A percentile compares a stretch with the other conserved stretches of the same genome.
These are phyloP conservation scores for Triticum urartu DNA, from an alignment of 176 grass and related monocot species.

Conservation along the genomic window DNA sequence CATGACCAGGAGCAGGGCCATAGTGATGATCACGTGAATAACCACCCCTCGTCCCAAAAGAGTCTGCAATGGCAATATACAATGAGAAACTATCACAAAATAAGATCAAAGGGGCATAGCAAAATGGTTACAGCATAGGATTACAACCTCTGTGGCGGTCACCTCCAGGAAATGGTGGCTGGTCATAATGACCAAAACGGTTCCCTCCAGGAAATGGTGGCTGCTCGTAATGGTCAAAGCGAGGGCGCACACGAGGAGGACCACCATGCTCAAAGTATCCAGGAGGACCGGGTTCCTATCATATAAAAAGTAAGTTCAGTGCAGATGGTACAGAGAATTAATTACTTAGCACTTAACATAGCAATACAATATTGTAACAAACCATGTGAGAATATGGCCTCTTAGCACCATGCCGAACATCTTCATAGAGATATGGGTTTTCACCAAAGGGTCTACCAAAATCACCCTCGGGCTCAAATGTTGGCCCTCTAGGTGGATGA, in stretches of 20 bases:
- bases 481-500: slow-evolving; percentile 34
- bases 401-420: slow-evolving; percentile 37
- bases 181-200: slow-evolving; percentile 35
- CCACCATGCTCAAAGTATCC: slow-evolving; percentile 40
- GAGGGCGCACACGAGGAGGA: slow-evolving; percentile 33
- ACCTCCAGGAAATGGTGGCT: slow-evolving; percentile 16
- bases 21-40: slow-evolving; percentile 51
- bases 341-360: neutral
- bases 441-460: slow-evolving; percentile 44
- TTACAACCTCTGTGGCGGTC: slow-evolving; percentile 42
- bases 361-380: neutral
- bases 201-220: slow-evolving; percentile 15
- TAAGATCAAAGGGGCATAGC: neutral
- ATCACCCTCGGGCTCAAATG: slow-evolving; percentile 37
- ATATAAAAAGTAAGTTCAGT: slow-evolving; percentile 5
- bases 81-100: neutral
- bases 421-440: slow-evolving; percentile 39
- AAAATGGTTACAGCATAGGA: neutral
- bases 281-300: slow-evolving; percentile 46
- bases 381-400: slow-evolving; percentile 46
- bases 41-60: slow-evolving; percentile 25
- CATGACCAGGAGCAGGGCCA: neutral
- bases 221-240: slow-evolving; percentile 44
- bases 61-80: slow-evolving; percentile 23
- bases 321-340: neutral